Evolutionary conservation across 352 stramenopile genomes (phyloP).

Genomic region (Phytophthora citricola): DNA sequence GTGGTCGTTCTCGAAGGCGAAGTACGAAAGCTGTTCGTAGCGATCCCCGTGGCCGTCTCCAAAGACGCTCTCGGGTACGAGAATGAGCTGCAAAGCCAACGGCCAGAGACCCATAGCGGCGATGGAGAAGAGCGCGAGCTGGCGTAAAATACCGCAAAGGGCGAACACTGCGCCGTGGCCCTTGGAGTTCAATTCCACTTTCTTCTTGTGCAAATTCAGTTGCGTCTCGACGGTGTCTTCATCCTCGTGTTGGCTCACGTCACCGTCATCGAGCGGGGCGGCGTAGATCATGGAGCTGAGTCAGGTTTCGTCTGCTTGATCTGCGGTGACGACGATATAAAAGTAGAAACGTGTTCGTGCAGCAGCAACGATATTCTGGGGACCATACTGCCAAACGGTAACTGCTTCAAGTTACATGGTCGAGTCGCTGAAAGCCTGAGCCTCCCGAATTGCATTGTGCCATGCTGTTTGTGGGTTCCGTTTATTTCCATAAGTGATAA

Average conservation of each 20-base stretch:
- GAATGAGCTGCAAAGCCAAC: slow-evolving; percentile 35
- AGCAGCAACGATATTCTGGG: too few relatives aligned
- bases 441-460: too few relatives aligned
- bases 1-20: slow-evolving; percentile 45
- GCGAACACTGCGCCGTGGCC: slow-evolving; percentile 2
- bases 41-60: slow-evolving; percentile 52
- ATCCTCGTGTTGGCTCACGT: slow-evolving; percentile 12
- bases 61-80: slow-evolving; percentile 44
- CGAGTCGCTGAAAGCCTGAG: too few relatives aligned
- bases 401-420: not conserved
- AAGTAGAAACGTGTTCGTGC: too few relatives aligned
- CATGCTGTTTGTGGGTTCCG: too few relatives aligned
- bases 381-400: not conserved
- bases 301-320: not conserved
- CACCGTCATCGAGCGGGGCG: not conserved
- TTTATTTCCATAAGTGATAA: too few relatives aligned
- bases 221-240: slow-evolving; percentile 4
- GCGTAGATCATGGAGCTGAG: not conserved
- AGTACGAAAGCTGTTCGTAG: slow-evolving; percentile 45
- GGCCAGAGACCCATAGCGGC: slow-evolving; percentile 47
- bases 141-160: slow-evolving; percentile 23
- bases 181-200: not conserved
- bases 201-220: slow-evolving; percentile 6
- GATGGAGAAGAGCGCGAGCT: slow-evolving; percentile 41
- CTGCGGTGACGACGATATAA: not conserved